Evolutionary conservation across 306 rosid genomes (phyloP).

Genomic region (Quercus variabilis): DNA sequence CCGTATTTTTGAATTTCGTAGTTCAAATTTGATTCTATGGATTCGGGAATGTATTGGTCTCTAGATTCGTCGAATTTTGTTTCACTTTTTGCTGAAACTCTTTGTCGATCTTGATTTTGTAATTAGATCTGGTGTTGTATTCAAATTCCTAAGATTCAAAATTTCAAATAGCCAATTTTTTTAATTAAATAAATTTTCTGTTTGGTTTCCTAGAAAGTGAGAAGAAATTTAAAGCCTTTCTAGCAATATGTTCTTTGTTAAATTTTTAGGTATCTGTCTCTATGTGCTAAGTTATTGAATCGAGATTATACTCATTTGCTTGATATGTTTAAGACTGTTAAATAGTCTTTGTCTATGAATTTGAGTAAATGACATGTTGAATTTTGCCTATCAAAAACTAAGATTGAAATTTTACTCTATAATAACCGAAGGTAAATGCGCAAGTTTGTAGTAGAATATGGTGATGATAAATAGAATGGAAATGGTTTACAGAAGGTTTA

Average conservation of each 20-base stretch:
- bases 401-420: background rate
- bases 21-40: background rate
- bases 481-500: background rate
- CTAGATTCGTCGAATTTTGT: background rate
- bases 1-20: background rate
- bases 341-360: background rate
- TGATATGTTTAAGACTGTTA: background rate
- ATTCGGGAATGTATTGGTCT: background rate
- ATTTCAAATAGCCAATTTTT: too few relatives aligned
- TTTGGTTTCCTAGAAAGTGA: background rate
- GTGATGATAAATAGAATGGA: background rate
- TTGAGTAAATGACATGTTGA: background rate
- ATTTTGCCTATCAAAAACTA: background rate
- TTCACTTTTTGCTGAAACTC: background rate
- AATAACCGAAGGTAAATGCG: background rate
- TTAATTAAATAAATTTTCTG: background rate
- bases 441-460: background rate
- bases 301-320: background rate
- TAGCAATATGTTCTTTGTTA: background rate
- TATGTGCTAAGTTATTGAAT: too few relatives aligned
- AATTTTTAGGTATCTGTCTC: too few relatives aligned
- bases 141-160: background rate
- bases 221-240: background rate
- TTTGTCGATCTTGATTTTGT: constrained; percentile 12
- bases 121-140: constrained; percentile 16